These are phyloP conservation scores for Solanum peruvianum DNA, from an alignment of 257 asterid species.

Conservation along the genomic window DNA sequence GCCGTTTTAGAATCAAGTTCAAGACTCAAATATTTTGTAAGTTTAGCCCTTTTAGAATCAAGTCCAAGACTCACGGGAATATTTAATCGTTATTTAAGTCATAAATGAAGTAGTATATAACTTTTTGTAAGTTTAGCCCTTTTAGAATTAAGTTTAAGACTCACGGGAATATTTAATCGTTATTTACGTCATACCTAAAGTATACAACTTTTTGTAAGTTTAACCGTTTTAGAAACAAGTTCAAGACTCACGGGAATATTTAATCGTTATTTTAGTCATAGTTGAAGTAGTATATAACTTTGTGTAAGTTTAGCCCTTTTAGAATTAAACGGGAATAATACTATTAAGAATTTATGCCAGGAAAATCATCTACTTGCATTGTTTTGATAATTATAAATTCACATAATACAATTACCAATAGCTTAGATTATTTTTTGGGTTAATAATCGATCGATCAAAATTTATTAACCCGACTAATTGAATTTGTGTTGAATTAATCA, in stretches of 20 bases:
- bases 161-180: not conserved
- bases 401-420: not conserved
- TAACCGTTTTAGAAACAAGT: not conserved
- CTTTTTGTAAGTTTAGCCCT: too few relatives aligned
- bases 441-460: not conserved
- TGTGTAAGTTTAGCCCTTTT: too few relatives aligned
- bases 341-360: too few relatives aligned
- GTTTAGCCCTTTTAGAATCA: not conserved
- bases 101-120: too few relatives aligned
- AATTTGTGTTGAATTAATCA: not conserved
- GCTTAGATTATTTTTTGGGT: too few relatives aligned
- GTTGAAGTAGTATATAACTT: too few relatives aligned
- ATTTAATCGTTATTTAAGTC: too few relatives aligned
- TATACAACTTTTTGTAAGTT: not conserved
- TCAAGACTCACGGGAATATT: not conserved
- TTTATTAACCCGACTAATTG: not conserved
- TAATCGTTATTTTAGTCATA: not conserved
- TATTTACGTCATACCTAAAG: not conserved
- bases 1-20: not conserved
- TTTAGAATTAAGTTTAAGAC: too few relatives aligned
- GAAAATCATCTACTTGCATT: not conserved
- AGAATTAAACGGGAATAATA: too few relatives aligned
- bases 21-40: not conserved
- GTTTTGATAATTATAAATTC: not conserved
- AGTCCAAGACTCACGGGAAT: not conserved